Percentiles rank a stretch among this genome's conserved stretches.
Conservation (phyloP, 768 basidiomycete species). For the Amanita inopinata region DNA sequence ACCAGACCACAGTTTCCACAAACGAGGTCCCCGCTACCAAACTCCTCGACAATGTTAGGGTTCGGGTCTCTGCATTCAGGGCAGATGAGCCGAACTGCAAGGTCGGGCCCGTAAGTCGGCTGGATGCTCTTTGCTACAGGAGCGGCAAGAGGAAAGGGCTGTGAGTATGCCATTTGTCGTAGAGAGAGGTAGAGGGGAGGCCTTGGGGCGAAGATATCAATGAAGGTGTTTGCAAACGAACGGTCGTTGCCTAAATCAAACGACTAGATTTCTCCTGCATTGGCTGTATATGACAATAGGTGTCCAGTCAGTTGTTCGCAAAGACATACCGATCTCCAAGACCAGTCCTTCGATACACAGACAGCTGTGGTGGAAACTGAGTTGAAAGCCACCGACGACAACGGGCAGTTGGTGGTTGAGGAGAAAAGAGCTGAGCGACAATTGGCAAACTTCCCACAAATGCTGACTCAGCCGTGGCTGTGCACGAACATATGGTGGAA, state of each 20-base stretch:
- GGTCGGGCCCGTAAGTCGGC: constrained; percentile 67
- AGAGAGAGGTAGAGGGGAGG: constrained; percentile 16
- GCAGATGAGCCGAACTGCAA: constrained; percentile 85
- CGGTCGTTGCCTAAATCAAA: background rate
- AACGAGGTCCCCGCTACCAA: constrained; percentile 95
- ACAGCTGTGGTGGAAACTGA: background rate
- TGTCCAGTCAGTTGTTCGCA: background rate
- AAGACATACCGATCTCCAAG: background rate
- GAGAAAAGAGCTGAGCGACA: background rate
- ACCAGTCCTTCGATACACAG: constrained; percentile 3
- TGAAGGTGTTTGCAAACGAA: constrained; percentile 1
- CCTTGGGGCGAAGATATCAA: background rate
- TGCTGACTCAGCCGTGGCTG: background rate
- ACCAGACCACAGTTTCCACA: constrained; percentile 91
- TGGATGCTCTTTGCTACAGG: constrained; percentile 43
- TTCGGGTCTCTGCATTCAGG: constrained; percentile 92
- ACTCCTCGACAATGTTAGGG: constrained; percentile 95
- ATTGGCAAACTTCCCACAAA: background rate
- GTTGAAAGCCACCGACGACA: constrained; percentile 5
- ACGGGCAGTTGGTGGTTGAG: constrained; percentile 5
- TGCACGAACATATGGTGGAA: no score
- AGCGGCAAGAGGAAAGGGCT: constrained; percentile 74
- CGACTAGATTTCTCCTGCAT: background rate
- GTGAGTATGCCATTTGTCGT: constrained; percentile 53
- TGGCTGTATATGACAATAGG: background rate